Conservation (phyloP, 768 basidiomycete species). For the Suillus plorans region DNA sequence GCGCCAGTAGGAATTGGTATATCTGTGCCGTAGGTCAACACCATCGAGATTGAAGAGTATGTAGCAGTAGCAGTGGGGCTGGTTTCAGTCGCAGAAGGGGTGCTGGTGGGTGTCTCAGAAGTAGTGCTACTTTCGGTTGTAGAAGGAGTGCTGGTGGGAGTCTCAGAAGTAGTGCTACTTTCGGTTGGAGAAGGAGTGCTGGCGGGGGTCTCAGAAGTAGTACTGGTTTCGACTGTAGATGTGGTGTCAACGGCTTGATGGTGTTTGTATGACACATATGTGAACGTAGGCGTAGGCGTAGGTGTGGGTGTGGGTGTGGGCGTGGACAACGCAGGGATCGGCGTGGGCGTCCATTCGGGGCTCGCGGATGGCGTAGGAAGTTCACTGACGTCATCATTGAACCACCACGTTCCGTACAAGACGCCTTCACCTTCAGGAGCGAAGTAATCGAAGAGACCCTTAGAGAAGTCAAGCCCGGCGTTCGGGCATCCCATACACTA, state of each 20-base stretch:
- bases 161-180: not conserved
- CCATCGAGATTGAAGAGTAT: not conserved
- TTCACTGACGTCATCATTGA: slow-evolving; percentile 37
- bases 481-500: slow-evolving; percentile 68
- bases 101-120: not conserved
- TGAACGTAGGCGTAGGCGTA: not conserved
- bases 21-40: not conserved
- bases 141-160: not conserved
- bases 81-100: not conserved
- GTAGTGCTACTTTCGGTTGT: not conserved
- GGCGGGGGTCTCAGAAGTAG: no score
- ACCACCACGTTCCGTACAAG: slow-evolving; percentile 60
- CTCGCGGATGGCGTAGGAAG: not conserved
- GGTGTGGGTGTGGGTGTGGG: not conserved
- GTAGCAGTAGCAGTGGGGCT: not conserved
- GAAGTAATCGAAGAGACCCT: slow-evolving; percentile 64
- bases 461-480: slow-evolving; percentile 66
- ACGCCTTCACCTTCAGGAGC: slow-evolving; percentile 48
- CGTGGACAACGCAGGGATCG: not conserved
- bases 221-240: not conserved
- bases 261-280: not conserved
- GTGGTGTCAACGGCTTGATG: not conserved
- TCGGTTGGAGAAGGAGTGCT: not conserved
- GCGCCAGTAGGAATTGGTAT: not conserved
- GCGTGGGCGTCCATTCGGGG: not conserved